Conservation (phyloP, 495 filamentous ascomycete genomes). For the Delitschia confertaspora region DNA sequence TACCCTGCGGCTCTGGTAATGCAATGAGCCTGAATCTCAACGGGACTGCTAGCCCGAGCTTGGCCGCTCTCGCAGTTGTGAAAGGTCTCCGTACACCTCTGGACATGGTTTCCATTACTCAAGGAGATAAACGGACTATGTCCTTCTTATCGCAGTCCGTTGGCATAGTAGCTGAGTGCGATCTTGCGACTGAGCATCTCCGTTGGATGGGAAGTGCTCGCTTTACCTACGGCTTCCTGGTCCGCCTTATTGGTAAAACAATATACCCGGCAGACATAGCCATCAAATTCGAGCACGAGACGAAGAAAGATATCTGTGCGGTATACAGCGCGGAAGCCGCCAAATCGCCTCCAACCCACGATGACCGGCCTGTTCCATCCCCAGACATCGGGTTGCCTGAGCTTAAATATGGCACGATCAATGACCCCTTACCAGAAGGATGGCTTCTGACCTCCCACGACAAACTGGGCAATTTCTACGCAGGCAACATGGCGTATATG, state of each 20-base stretch:
- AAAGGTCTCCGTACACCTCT: conserved; percentile 76
- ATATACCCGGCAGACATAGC: conserved; percentile 85
- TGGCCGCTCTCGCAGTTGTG: conserved; percentile 71
- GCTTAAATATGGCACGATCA: conserved; percentile 68
- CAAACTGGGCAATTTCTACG: conserved; percentile 85
- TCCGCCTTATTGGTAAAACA: conserved; percentile 59
- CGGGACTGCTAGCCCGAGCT: conserved; percentile 64
- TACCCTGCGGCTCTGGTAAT: conserved; percentile 91
- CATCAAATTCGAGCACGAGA: conserved; percentile 67
- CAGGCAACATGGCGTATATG: conserved; percentile 93
- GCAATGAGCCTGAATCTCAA: conserved; percentile 86
- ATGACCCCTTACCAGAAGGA: conserved; percentile 61
- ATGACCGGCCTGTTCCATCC: conserved; percentile 10
- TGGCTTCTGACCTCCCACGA: conserved; percentile 66
- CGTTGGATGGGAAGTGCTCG: conserved; percentile 83
- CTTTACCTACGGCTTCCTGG: conserved; percentile 76
- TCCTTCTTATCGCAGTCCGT: conserved; percentile 89
- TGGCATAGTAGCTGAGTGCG: conserved; percentile 81
- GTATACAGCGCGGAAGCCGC: conserved; percentile 53
- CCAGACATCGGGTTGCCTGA: conserved; percentile 49
- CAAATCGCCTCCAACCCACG: conserved; percentile 23
- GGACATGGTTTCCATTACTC: conserved; percentile 81
- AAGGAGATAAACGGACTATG: conserved; percentile 59
- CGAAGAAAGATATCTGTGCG: conserved; percentile 64
- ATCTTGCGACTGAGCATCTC: conserved; percentile 80